Evolutionary conservation across 2,329 filamentous ascomycete species (phyloP).

Genomic region (Nemania bipapillata): DNA sequence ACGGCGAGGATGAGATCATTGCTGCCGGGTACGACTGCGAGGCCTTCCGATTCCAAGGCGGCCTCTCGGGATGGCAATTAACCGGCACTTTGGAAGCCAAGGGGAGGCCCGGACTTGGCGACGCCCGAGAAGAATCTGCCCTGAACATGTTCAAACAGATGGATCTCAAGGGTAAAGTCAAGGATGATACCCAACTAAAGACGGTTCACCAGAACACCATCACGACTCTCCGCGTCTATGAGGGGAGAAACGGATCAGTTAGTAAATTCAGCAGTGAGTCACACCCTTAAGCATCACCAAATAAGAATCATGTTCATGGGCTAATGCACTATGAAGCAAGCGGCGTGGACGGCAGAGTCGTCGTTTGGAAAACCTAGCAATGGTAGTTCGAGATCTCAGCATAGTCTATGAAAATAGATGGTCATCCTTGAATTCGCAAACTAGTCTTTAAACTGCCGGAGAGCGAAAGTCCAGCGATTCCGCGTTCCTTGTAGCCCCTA

Average conservation of each 20-base stretch:
- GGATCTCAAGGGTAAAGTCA: constrained; percentile 93
- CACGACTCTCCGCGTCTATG: constrained; percentile 81
- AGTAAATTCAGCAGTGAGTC: constrained; percentile 87
- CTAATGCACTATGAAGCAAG: constrained; percentile 67
- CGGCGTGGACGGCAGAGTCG: constrained; percentile 83
- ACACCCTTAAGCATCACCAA: constrained; percentile 3
- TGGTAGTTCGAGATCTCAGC: not conserved
- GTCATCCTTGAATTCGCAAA: not conserved
- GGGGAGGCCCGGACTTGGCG: constrained; percentile 68
- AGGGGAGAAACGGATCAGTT: constrained; percentile 71
- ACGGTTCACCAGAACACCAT: constrained; percentile 98
- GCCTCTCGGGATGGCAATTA: constrained; percentile 83
- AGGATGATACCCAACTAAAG: constrained; percentile 92
- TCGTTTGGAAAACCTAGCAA: constrained; percentile 75
- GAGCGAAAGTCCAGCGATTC: not conserved
- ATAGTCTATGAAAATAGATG: not conserved
- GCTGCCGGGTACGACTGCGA: constrained; percentile 92
- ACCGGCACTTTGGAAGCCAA: constrained; percentile 83
- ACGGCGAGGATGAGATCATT: constrained; percentile 89
- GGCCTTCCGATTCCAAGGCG: constrained; percentile 87
- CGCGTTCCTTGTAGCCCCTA: no score
- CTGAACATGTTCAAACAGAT: constrained; percentile 99
- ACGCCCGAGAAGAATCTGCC: constrained; percentile 84
- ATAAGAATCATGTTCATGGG: constrained; percentile 17
- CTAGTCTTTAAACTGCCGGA: not conserved